phyloP scores from a whole-genome alignment of 108 stramenopile species.

The Poteriospumella lacustris region DNA sequence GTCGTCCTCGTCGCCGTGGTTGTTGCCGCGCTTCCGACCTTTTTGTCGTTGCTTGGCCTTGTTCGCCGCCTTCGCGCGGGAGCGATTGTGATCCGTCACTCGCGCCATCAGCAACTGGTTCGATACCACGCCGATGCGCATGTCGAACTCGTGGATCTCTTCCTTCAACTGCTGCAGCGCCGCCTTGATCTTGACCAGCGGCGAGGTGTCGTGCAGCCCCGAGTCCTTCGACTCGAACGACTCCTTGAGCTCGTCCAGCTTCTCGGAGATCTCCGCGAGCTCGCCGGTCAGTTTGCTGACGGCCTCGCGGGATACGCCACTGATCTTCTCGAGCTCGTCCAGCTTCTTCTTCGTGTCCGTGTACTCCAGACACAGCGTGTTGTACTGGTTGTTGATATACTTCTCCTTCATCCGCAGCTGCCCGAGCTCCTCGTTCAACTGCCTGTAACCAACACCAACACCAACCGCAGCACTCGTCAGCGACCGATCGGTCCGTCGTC shows the following conservation, averaged over 20 bases:
- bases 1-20: too few species aligned
- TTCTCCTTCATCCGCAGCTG: constrained; percentile 53
- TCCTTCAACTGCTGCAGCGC: constrained; percentile 55
- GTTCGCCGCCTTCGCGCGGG: neutral
- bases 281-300: constrained; percentile 47
- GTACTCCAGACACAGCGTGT: constrained; percentile 38
- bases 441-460: too few species aligned
- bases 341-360: neutral
- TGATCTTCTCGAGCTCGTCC: constrained; percentile 28
- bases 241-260: constrained; percentile 55
- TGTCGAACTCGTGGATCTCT: constrained; percentile 58
- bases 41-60: neutral
- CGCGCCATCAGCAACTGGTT: neutral
- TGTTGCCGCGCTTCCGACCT: too few species aligned
- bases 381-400: constrained; percentile 53
- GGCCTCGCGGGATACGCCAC: constrained; percentile 23
- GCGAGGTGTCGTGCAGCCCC: constrained; percentile 60
- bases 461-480: too few species aligned
- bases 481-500: too few species aligned
- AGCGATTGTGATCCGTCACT: neutral
- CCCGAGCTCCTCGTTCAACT: constrained; percentile 45
- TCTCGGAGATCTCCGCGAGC: constrained; percentile 48
- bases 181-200: constrained; percentile 58
- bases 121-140: constrained; percentile 59
- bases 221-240: constrained; percentile 51